These are phyloP conservation scores for Neonectria hederae DNA, from an alignment of 2,329 filamentous ascomycete species.

Conservation along the genomic window DNA sequence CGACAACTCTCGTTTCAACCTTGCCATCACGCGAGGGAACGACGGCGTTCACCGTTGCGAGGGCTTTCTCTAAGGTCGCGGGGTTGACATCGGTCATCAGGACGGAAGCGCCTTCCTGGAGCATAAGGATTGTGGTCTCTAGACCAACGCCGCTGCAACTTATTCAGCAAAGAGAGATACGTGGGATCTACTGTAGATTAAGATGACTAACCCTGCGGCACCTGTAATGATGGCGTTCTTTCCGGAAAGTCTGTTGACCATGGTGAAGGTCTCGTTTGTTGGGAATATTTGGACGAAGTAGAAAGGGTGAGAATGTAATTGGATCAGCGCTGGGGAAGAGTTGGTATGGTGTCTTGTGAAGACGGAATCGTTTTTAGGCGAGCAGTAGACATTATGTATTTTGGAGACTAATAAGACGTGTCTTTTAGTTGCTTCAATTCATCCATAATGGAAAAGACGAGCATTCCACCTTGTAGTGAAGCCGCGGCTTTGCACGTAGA, in stretches of 20 bases:
- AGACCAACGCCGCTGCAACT: constrained; percentile 82
- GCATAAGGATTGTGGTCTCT: constrained; percentile 87
- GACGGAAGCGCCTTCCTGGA: constrained; percentile 83
- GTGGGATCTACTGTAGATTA: too few species aligned
- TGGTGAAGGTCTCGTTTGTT: not conserved
- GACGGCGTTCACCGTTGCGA: constrained; percentile 76
- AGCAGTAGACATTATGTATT: not conserved
- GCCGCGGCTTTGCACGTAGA: not conserved
- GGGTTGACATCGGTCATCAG: constrained; percentile 85
- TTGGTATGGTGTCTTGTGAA: not conserved
- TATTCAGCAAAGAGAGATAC: not conserved
- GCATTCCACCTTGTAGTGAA: not conserved
- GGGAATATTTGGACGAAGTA: not conserved
- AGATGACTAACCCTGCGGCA: constrained; percentile 75
- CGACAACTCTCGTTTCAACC: constrained; percentile 53
- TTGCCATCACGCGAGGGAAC: constrained; percentile 57
- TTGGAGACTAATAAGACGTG: not conserved
- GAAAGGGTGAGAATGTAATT: not conserved
- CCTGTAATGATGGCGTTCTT: constrained; percentile 79
- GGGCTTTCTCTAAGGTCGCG: constrained; percentile 77
- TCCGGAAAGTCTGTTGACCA: constrained; percentile 60
- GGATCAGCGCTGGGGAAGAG: not conserved
- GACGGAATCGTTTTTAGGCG: not conserved
- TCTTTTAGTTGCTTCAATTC: too few species aligned
- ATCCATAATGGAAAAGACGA: too few species aligned